A percentile compares a stretch with the other conserved stretches of the same genome.
phyloP scores from a whole-genome alignment of 371 early-diverging fungal genomes.

The Capillidium heterosporum region DNA sequence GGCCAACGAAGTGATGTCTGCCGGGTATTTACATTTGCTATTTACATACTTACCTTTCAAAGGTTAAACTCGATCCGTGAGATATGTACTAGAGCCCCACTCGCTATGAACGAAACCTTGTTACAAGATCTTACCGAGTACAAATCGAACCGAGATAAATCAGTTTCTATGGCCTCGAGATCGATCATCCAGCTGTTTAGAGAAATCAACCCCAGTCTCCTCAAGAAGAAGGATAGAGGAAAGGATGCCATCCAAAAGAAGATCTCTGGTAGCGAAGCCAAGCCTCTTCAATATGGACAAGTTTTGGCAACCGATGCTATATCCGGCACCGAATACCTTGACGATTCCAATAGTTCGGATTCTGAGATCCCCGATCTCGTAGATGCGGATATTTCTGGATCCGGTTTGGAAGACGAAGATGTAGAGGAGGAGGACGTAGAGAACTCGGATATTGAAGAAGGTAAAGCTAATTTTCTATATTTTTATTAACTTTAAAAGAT shows the following conservation, averaged over 20 bases:
- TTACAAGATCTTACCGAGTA: constrained; percentile 77
- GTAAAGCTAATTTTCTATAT: no score
- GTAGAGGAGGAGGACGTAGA: constrained; percentile 18
- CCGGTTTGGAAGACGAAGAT: constrained; percentile 13
- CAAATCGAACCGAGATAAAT: constrained; percentile 81
- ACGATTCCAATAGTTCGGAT: constrained; percentile 23
- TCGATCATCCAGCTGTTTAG: constrained; percentile 77
- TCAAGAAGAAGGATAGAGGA: constrained; percentile 68
- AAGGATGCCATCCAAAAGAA: constrained; percentile 30
- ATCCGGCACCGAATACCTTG: constrained; percentile 52
- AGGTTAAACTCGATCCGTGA: constrained; percentile 83
- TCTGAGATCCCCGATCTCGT: constrained; percentile 43
- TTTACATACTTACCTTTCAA: not conserved
- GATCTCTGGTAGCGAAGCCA: constrained; percentile 41
- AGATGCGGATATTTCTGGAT: constrained; percentile 16
- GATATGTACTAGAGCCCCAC: constrained; percentile 71
- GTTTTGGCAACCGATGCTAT: constrained; percentile 39
- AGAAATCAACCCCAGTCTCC: constrained; percentile 82
- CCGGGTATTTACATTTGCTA: constrained; percentile 26
- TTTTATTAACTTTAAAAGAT: no score
- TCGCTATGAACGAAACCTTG: constrained; percentile 74
- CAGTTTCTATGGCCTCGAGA: constrained; percentile 76
- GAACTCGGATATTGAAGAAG: constrained; percentile 17
- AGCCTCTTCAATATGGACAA: constrained; percentile 53
- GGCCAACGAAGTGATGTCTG: constrained; percentile 82